Evolutionary conservation across 108 stramenopile species (phyloP).

Genomic region (Cyclotella baltica): DNA sequence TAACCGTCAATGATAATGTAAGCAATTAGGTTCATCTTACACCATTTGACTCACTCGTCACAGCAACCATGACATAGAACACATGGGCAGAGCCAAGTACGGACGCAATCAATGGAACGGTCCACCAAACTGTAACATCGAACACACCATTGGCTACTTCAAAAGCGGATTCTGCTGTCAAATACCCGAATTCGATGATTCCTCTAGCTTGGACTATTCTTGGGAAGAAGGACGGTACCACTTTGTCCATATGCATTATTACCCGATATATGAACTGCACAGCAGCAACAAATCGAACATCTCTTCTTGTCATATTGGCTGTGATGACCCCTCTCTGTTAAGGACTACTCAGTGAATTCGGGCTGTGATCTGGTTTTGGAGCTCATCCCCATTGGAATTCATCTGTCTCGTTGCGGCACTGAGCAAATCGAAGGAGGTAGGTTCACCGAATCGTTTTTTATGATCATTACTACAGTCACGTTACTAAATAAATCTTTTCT

Average conservation of each 20-base stretch:
- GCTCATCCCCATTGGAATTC: too few species aligned
- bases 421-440: too few species aligned
- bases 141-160: constrained; percentile 48
- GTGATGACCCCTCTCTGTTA: too few species aligned
- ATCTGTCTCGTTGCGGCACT: too few species aligned
- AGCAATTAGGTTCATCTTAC: not conserved
- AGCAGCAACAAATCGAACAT: too few species aligned
- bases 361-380: too few species aligned
- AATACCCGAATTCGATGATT: constrained; percentile 52
- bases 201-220: constrained; percentile 50
- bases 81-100: constrained; percentile 48
- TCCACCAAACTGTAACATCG: constrained; percentile 49
- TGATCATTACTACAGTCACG: too few species aligned
- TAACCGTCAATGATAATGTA: not conserved
- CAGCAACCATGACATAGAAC: constrained; percentile 59
- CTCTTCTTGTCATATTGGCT: too few species aligned
- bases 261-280: constrained; percentile 55
- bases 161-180: constrained; percentile 47
- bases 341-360: too few species aligned
- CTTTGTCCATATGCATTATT: constrained; percentile 56
- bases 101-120: constrained; percentile 56
- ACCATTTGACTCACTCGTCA: not conserved
- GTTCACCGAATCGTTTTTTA: too few species aligned
- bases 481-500: too few species aligned
- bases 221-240: constrained; percentile 59